Percentiles rank a stretch among this genome's conserved stretches.
Conservation (phyloP, 805 yeast species). For the Monosporozyma servazzii region DNA sequence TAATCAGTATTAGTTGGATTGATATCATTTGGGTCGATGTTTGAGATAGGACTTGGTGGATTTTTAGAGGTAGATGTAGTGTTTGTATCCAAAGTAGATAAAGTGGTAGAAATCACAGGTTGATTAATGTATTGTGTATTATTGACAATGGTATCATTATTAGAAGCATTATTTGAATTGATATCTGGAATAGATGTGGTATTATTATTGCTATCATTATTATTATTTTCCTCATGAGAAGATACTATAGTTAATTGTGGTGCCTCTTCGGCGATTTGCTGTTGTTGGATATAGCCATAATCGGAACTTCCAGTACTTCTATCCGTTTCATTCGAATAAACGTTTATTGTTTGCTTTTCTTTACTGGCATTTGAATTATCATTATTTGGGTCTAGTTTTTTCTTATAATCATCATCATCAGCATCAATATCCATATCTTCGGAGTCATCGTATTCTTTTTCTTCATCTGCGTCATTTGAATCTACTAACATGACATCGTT, state of each 20-base stretch:
- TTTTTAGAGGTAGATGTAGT: constrained; percentile 1
- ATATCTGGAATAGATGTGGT: neutral
- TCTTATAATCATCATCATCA: constrained; percentile 3
- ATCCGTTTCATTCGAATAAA: constrained; percentile 23
- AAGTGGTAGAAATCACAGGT: neutral
- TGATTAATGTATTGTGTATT: neutral
- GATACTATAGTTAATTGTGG: neutral
- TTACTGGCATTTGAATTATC: constrained; percentile 9
- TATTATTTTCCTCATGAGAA: constrained; percentile 1
- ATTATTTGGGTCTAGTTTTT: constrained; percentile 10
- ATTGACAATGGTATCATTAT: neutral
- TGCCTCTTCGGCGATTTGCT: neutral
- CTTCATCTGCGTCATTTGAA: constrained; percentile 1
- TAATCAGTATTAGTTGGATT: neutral
- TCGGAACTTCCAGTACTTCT: constrained; percentile 22
- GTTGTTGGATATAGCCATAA: constrained; percentile 9
- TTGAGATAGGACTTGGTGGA: neutral
- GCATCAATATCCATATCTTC: constrained; percentile 2
- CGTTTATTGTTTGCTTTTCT: constrained; percentile 17
- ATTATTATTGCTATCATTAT: neutral
- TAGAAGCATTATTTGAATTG: neutral
- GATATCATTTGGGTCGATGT: constrained; percentile 4
- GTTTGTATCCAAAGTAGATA: neutral
- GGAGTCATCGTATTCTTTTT: constrained; percentile 1
- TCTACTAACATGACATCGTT: neutral